Evolutionary conservation across 176 grass and related monocot species (phyloP).

Genomic region (Triticum dicoccoides): DNA sequence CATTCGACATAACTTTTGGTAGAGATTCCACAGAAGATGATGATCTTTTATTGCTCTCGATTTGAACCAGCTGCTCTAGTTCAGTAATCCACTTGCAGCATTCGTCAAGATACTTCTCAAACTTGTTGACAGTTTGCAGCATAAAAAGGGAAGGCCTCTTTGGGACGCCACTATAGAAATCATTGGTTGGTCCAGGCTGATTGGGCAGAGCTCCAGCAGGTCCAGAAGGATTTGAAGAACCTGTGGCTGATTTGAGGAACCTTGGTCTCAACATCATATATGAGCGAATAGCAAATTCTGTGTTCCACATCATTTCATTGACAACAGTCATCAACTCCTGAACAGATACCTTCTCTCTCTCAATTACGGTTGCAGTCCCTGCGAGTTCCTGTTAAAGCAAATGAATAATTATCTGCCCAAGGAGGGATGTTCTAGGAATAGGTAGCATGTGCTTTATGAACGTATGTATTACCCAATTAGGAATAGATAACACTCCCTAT

Average conservation of each 20-base stretch:
- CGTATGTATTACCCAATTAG: background rate
- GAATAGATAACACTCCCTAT: background rate
- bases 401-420: background rate
- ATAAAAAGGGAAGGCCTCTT: conserved; percentile 82
- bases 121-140: conserved; percentile 68
- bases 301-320: conserved; percentile 88
- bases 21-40: conserved; percentile 73
- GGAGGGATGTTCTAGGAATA: conserved; percentile 1
- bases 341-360: conserved; percentile 78
- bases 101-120: conserved; percentile 83
- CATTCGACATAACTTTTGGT: conserved; percentile 91
- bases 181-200: conserved; percentile 54
- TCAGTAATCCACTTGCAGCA: conserved; percentile 87
- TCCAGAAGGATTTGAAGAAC: conserved; percentile 37
- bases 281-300: conserved; percentile 78
- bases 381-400: conserved; percentile 63
- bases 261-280: conserved; percentile 88
- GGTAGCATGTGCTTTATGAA: background rate
- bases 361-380: conserved; percentile 73
- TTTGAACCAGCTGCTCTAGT: conserved; percentile 83
- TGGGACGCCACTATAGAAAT: conserved; percentile 94
- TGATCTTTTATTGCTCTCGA: conserved; percentile 62
- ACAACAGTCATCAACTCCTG: conserved; percentile 68
- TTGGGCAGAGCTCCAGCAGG: conserved; percentile 33
- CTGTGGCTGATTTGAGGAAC: conserved; percentile 37